Evolutionary conservation across 1,139 yeast genomes (phyloP).

Genomic region (Sugiyamaella grinbergsii): DNA sequence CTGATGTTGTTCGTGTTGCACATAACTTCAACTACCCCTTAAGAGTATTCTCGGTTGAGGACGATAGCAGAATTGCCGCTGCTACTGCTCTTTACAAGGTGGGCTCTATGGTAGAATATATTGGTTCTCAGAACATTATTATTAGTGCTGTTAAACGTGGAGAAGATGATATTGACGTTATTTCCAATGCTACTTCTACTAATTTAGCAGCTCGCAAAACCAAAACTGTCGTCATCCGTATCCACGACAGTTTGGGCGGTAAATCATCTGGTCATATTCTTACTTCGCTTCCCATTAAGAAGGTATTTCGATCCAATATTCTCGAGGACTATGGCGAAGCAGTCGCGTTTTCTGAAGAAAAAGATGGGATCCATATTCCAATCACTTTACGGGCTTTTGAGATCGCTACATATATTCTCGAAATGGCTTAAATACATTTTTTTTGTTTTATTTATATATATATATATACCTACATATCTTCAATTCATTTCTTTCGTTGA

Average conservation of each 20-base stretch:
- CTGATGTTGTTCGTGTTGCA: constrained; percentile 70
- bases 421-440: constrained; percentile 18
- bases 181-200: constrained; percentile 41
- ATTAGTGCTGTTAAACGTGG: constrained; percentile 82
- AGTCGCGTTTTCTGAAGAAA: constrained; percentile 36
- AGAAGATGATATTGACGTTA: constrained; percentile 69
- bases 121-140: constrained; percentile 61
- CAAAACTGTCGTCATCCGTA: constrained; percentile 58
- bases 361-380: constrained; percentile 45
- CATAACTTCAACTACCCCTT: constrained; percentile 73
- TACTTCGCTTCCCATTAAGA: constrained; percentile 42
- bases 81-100: constrained; percentile 24
- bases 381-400: constrained; percentile 70
- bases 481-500: too few species aligned
- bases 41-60: constrained; percentile 29
- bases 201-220: constrained; percentile 46
- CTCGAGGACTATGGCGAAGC: constrained; percentile 64
- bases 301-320: constrained; percentile 63
- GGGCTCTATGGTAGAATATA: constrained; percentile 33
- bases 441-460: neutral
- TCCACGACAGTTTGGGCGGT: constrained; percentile 89
- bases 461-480: neutral
- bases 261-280: constrained; percentile 53
- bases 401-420: constrained; percentile 54
- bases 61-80: constrained; percentile 44